Percentiles rank a stretch among this genome's conserved stretches.
Evolutionary conservation across 2,329 filamentous ascomycete species (phyloP).

Genomic region (Colletotrichum sp.): DNA sequence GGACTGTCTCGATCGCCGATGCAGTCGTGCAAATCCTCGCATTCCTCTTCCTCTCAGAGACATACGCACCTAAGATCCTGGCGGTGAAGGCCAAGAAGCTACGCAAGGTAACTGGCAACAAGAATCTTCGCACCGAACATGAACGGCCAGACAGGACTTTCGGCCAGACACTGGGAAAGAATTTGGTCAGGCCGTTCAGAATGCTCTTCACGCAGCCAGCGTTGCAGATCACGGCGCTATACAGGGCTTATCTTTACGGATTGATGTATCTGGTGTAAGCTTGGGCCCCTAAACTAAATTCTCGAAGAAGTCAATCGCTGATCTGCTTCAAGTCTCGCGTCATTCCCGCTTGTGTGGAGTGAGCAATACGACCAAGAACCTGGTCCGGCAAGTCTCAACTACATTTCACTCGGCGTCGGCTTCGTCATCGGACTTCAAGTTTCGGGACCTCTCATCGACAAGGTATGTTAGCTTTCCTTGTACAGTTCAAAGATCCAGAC

Average conservation of each 20-base stretch:
- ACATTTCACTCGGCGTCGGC: slow-evolving; percentile 57
- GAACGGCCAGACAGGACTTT: slow-evolving; percentile 31
- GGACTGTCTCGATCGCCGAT: slow-evolving; percentile 44
- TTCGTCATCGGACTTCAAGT: slow-evolving; percentile 60
- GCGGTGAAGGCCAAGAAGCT: slow-evolving; percentile 30
- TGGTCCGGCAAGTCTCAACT: slow-evolving; percentile 54
- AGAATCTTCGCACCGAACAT: slow-evolving; percentile 29
- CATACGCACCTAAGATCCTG: slow-evolving; percentile 39
- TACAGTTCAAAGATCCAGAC: not conserved
- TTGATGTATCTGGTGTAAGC: slow-evolving; percentile 55
- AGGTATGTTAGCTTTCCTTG: slow-evolving; percentile 22
- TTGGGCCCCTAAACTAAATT: fast-evolving
- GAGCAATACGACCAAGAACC: slow-evolving; percentile 51
- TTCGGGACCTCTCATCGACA: slow-evolving; percentile 46
- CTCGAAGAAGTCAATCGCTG: not conserved
- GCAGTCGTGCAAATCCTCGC: slow-evolving; percentile 36
- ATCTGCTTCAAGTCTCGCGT: slow-evolving; percentile 43
- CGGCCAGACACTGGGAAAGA: slow-evolving; percentile 26
- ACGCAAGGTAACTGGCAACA: slow-evolving; percentile 32
- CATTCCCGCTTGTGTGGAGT: slow-evolving; percentile 55
- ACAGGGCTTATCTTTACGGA: slow-evolving; percentile 56
- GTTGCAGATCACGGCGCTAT: slow-evolving; percentile 53
- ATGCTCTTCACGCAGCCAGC: slow-evolving; percentile 57
- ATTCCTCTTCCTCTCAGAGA: slow-evolving; percentile 43
- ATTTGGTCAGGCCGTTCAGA: slow-evolving; percentile 50